phyloP scores from a whole-genome alignment of 805 yeast genomes.

The Metschnikowia lunata region DNA sequence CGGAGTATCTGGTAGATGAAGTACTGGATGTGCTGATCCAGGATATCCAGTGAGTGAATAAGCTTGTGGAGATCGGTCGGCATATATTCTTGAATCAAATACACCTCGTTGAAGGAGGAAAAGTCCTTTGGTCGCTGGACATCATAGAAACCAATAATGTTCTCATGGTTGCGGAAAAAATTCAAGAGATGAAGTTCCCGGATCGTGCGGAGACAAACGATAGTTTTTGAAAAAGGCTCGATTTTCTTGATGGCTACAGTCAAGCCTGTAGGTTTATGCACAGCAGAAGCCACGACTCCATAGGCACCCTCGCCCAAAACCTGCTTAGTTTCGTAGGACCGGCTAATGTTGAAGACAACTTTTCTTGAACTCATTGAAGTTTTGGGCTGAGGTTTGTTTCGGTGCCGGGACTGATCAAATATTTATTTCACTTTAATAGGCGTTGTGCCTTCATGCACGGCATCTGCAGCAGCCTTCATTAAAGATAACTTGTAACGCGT shows the following conservation, averaged over 20 bases:
- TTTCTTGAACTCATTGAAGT: slow-evolving; percentile 4
- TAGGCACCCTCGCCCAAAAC: slow-evolving; percentile 80
- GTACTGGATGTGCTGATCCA: slow-evolving; percentile 67
- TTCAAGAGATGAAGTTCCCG: slow-evolving; percentile 65
- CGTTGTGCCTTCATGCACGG: background rate
- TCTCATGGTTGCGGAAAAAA: slow-evolving; percentile 65
- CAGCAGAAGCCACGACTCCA: slow-evolving; percentile 71
- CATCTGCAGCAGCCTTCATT: slow-evolving; percentile 4
- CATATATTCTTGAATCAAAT: slow-evolving; percentile 73
- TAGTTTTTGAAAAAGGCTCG: slow-evolving; percentile 60
- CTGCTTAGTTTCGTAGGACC: slow-evolving; percentile 54
- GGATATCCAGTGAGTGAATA: slow-evolving; percentile 51
- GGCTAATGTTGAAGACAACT: slow-evolving; percentile 55
- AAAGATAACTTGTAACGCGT: background rate
- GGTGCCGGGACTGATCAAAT: background rate
- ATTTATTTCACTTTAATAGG: background rate
- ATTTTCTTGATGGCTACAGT: slow-evolving; percentile 76
- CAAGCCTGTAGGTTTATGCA: slow-evolving; percentile 54
- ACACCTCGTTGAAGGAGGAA: slow-evolving; percentile 65
- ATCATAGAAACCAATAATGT: slow-evolving; percentile 62
- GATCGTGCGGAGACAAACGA: slow-evolving; percentile 65
- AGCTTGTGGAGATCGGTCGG: slow-evolving; percentile 67
- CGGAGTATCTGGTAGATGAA: slow-evolving; percentile 66
- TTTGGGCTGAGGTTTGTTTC: background rate
- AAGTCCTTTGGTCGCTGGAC: slow-evolving; percentile 59